phyloP scores from a whole-genome alignment of 768 basidiomycete genomes.

The Lentinula detonsa region DNA sequence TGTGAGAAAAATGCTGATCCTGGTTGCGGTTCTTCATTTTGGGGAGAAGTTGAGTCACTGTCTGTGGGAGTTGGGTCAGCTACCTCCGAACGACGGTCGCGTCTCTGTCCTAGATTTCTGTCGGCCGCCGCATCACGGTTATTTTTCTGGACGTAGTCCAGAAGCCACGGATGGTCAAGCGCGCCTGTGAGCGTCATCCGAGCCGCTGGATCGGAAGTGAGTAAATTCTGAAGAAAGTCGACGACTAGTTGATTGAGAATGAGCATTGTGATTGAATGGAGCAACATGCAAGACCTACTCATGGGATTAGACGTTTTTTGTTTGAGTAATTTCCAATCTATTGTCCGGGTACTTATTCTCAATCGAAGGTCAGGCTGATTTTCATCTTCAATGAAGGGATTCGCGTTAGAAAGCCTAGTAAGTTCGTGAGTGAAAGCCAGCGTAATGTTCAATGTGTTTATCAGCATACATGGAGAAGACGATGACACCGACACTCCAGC shows the following conservation, averaged over 20 bases:
- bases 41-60: not conserved
- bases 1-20: slow-evolving; percentile 10
- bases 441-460: not conserved
- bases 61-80: slow-evolving; percentile 9
- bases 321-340: slow-evolving; percentile 56
- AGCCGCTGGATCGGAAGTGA: slow-evolving; percentile 53
- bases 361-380: slow-evolving; percentile 50
- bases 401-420: slow-evolving; percentile 65
- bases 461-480: slow-evolving; percentile 79
- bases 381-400: slow-evolving; percentile 81
- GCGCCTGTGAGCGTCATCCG: slow-evolving; percentile 74
- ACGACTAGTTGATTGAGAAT: slow-evolving; percentile 32
- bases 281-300: slow-evolving; percentile 31
- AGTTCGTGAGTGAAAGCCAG: not conserved
- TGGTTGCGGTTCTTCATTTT: slow-evolving; percentile 10
- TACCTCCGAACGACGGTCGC: not conserved
- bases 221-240: slow-evolving; percentile 62
- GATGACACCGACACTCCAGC: slow-evolving; percentile 95
- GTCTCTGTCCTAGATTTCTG: not conserved
- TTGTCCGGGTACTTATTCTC: slow-evolving; percentile 49
- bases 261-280: not conserved
- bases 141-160: slow-evolving; percentile 3
- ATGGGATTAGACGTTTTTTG: slow-evolving; percentile 30
- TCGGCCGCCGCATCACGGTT: not conserved
- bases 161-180: slow-evolving; percentile 74